Evolutionary conservation across 805 yeast genomes (phyloP), one percentile per base, ranked within the genome.

Genomic region (Candida odintsovae): DNA sequence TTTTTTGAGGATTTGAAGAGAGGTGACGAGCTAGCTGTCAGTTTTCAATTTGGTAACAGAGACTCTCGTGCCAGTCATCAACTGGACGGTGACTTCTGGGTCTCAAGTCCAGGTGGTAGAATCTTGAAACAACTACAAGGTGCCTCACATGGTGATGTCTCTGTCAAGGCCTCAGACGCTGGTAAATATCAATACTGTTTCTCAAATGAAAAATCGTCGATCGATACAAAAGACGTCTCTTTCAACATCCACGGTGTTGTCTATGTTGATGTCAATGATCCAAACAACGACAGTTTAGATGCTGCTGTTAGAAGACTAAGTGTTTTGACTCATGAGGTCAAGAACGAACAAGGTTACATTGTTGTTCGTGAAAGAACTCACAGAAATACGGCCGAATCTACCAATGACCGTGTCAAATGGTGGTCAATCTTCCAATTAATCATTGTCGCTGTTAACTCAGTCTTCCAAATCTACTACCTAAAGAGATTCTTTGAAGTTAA

Each of bases 341-440:
- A 86, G 70, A 92, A 90, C 57, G 99, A 94, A 69, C 95, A 73
- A 54, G 79, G 87, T 58, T 94, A 94, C 69, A 83, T 94, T 58
- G 95, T 90, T 41, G 90, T 92, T 50, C 83, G 99, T 70, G 99
- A 92, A 70, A 85, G 97, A 72, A 86, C 95, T 15, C 99, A 92
- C 68, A 86, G 99, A 78, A 94, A 92, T 71, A 92, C 99, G 10
- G 98, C 99, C 6, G 99, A 92, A 70, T 86, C 96, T 21, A 92
- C 99, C 40, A 92, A 92, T 68, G 84, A 94, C 46, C 82, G 99
- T 61, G 98, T 92, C 54, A 92, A 92, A 69, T 94, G 95, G 88
- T 92, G 99, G 99, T 87, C 96, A 23, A 75, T 88, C 28, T 85
- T 90, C 76, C 99, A 92, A 72, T 73, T 94, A 53, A 59, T 82